phyloP scores from a whole-genome alignment of 495 filamentous ascomycete species.

The Penicillium pancosmium region DNA sequence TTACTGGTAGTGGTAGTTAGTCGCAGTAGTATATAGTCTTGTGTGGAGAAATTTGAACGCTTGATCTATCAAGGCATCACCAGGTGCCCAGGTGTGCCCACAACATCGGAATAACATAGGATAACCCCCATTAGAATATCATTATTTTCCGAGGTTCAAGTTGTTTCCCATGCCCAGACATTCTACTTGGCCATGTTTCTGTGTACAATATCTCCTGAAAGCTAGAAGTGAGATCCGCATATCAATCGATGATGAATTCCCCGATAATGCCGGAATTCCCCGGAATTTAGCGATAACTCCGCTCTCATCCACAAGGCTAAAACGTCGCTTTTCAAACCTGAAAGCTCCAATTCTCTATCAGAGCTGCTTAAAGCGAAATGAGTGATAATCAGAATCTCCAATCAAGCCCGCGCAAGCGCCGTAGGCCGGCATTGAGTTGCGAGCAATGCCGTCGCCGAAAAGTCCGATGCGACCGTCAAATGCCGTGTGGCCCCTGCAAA shows the following conservation, averaged over 20 bases:
- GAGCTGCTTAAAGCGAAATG: not conserved
- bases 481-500: slow-evolving; percentile 42
- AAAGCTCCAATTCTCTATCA: not conserved
- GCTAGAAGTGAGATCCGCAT: not conserved
- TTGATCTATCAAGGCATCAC: no score
- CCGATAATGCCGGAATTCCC: slow-evolving; percentile 14
- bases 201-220: no score
- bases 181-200: no score
- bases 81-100: no score
- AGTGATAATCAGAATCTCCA: not conserved
- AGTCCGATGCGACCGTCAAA: slow-evolving; percentile 46
- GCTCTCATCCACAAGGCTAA: not conserved
- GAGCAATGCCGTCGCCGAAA: slow-evolving; percentile 48
- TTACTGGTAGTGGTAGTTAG: no score
- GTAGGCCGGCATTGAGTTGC: slow-evolving; percentile 47
- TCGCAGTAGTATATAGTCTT: no score
- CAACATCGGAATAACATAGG: no score
- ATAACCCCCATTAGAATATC: no score
- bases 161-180: no score
- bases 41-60: no score
- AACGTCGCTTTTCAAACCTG: not conserved
- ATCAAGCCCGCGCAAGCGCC: slow-evolving; percentile 30
- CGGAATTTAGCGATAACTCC: slow-evolving; percentile 11
- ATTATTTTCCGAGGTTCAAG: no score
- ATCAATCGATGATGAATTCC: slow-evolving; percentile 6